A percentile compares a stretch with the other conserved stretches of the same genome.
Conservation (phyloP, 1,284 basidiomycete genomes). For the Erythrobasidium hasegawianum region DNA sequence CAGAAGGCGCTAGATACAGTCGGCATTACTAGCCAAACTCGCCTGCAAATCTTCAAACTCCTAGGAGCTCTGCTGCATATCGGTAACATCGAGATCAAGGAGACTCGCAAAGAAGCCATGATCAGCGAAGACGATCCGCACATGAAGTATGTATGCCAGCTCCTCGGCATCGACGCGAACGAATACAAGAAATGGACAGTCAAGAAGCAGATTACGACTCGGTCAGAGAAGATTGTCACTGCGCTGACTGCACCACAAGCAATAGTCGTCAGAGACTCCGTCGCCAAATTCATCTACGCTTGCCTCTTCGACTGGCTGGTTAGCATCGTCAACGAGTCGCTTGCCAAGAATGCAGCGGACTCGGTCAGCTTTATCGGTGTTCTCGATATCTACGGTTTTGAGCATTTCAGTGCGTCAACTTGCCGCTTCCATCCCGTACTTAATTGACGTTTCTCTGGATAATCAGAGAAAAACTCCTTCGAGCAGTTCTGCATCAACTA, state of each 20-base stretch:
- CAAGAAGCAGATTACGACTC: constrained; percentile 93
- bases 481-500: constrained; percentile 99
- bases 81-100: constrained; percentile 88
- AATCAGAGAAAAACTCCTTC: constrained; percentile 98
- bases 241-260: constrained; percentile 81
- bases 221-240: constrained; percentile 92
- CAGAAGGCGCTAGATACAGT: constrained; percentile 94
- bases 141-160: constrained; percentile 73
- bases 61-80: constrained; percentile 91
- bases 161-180: constrained; percentile 82
- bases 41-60: constrained; percentile 96
- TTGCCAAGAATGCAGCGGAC: constrained; percentile 84
- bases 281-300: constrained; percentile 98
- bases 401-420: constrained; percentile 45
- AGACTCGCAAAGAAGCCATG: constrained; percentile 73
- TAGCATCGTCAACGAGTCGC: constrained; percentile 90
- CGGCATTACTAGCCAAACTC: constrained; percentile 92
- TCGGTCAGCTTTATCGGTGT: constrained; percentile 99
- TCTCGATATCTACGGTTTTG: constrained; percentile 63
- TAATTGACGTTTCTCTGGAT: constrained; percentile 47
- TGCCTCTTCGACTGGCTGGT: constrained; percentile 99
- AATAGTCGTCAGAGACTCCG: constrained; percentile 90
- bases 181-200: constrained; percentile 99
- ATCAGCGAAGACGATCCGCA: constrained; percentile 82
- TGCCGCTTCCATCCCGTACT: not conserved